These are phyloP conservation scores for Starmerella apis DNA, from an alignment of 805 yeast species.

Conservation along the genomic window DNA sequence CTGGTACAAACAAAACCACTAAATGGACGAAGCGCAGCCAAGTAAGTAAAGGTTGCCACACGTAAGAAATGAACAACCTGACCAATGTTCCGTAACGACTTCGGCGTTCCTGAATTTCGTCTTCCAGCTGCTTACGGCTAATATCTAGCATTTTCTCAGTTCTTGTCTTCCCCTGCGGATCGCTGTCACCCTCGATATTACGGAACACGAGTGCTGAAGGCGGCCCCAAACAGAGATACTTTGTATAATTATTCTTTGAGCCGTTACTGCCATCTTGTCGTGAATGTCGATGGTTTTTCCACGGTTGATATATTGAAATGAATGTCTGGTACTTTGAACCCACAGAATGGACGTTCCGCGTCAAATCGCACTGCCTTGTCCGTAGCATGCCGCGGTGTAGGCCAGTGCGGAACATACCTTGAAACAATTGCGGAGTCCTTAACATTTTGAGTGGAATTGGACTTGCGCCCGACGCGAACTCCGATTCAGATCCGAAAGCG, in stretches of 20 bases:
- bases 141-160: conserved; percentile 21
- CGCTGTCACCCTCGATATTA: conserved; percentile 11
- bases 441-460: not conserved
- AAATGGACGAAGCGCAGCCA: conserved; percentile 60
- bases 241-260: not conserved
- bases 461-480: not conserved
- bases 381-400: not conserved
- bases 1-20: conserved; percentile 56
- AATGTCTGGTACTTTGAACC: not conserved
- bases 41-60: conserved; percentile 51
- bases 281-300: not conserved
- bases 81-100: conserved; percentile 6
- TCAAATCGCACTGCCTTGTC: not conserved
- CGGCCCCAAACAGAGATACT: not conserved
- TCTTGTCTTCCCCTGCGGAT: conserved; percentile 19
- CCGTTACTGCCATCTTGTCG: not conserved
- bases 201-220: conserved; percentile 12
- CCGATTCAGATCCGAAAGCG: not conserved
- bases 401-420: not conserved
- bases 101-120: conserved; percentile 7
- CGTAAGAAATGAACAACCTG: conserved; percentile 35
- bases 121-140: conserved; percentile 14
- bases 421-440: not conserved
- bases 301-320: not conserved
- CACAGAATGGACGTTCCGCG: not conserved